These are phyloP conservation scores for Ceratocystis colombiana DNA, from an alignment of 2,329 filamentous ascomycete species.

Conservation along the genomic window DNA sequence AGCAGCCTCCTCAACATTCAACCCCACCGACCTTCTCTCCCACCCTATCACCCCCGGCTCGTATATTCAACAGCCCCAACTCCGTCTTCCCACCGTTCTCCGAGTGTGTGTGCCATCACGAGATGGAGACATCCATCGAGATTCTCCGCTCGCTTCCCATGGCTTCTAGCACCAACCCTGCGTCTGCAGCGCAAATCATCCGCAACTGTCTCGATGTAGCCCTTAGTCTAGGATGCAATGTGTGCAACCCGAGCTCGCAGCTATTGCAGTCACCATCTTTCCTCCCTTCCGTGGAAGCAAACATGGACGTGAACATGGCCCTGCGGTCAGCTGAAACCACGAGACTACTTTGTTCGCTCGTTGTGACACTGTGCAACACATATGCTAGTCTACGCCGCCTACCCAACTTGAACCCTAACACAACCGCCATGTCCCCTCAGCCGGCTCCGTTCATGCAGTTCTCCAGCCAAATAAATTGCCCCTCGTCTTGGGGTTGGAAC, in stretches of 20 bases:
- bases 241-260: not conserved
- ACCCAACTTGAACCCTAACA: no score
- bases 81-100: conserved; percentile 14
- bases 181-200: not conserved
- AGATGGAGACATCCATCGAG: conserved; percentile 43
- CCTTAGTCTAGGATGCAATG: not conserved
- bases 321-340: not conserved
- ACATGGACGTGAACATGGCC: not conserved
- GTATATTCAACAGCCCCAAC: not conserved
- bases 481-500: not conserved
- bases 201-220: not conserved
- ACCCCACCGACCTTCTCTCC: not conserved
- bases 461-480: not conserved
- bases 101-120: conserved; percentile 41
- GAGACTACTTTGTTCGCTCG: not conserved
- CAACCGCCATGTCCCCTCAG: not conserved
- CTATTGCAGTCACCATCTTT: not conserved
- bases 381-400: not conserved
- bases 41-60: not conserved
- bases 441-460: not conserved
- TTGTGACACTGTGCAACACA: not conserved
- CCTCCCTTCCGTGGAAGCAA: not conserved
- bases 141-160: conserved; percentile 34
- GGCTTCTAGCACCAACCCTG: not conserved
- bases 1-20: not conserved